phyloP scores from a whole-genome alignment of 2,329 filamentous ascomycete species.

The Pseudogymnoascus destructans region DNA sequence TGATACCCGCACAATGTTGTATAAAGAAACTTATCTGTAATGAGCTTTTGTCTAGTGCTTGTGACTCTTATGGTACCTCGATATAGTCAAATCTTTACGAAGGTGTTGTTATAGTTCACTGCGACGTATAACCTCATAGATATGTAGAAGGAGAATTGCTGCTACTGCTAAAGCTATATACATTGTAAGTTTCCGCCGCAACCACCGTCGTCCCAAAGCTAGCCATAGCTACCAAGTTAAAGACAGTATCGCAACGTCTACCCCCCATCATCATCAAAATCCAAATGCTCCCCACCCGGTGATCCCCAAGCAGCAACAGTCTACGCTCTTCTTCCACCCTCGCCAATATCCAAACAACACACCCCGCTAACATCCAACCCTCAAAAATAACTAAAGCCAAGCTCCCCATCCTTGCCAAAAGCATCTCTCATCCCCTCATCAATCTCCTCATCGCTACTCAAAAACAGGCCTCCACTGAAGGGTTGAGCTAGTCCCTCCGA shows the following conservation, averaged over 20 bases:
- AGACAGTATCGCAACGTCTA: not conserved
- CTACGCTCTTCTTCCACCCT: not conserved
- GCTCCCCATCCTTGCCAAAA: not conserved
- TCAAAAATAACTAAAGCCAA: not conserved
- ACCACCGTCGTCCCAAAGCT: not conserved
- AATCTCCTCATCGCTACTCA: not conserved
- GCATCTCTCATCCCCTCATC: not conserved
- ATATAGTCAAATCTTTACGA: not conserved
- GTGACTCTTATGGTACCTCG: not conserved
- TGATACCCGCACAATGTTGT: constrained; percentile 1
- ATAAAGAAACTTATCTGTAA: not conserved
- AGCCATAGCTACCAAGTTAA: not conserved
- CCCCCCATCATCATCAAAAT: not conserved
- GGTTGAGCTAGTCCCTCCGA: not conserved
- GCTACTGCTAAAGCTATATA: not conserved
- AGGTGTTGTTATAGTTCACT: not conserved
- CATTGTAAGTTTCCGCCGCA: not conserved
- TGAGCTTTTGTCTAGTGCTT: not conserved
- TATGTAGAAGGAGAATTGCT: not conserved
- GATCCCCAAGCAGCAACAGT: not conserved
- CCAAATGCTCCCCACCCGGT: too few relatives aligned
- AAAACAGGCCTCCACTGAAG: not conserved
- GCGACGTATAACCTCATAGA: not conserved
- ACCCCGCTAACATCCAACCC: not conserved
- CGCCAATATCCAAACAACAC: not conserved